These are phyloP conservation scores for Lactarius hengduanensis DNA, from an alignment of 768 basidiomycete species.

Conservation along the genomic window DNA sequence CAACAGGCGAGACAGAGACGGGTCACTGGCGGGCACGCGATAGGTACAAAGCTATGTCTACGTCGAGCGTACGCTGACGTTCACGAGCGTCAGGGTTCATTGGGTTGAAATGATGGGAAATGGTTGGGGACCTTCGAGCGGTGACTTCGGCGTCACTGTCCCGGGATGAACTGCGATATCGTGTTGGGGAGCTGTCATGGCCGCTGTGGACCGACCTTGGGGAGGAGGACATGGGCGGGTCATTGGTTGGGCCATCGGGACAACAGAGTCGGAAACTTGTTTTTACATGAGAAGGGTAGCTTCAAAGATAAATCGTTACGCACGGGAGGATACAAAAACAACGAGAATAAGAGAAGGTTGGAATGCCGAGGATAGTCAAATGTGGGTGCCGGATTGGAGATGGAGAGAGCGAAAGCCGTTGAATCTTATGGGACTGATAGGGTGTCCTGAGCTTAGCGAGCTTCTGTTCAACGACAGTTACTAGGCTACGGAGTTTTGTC, in stretches of 20 bases:
- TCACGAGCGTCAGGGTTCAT: slow-evolving; percentile 76
- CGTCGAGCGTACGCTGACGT: slow-evolving; percentile 91
- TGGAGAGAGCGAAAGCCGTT: background rate
- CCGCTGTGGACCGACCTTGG: slow-evolving; percentile 10
- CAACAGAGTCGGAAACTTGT: background rate
- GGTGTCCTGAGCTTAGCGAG: background rate
- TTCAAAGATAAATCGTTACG: background rate
- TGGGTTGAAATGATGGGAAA: slow-evolving; percentile 60
- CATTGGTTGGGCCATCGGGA: slow-evolving; percentile 15
- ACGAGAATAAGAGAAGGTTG: background rate
- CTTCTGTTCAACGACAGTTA: background rate
- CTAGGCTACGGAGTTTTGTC: background rate
- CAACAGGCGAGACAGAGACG: slow-evolving; percentile 34
- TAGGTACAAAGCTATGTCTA: slow-evolving; percentile 85
- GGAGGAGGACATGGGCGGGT: slow-evolving; percentile 17
- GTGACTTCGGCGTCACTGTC: slow-evolving; percentile 40
- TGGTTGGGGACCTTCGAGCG: slow-evolving; percentile 59
- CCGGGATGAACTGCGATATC: slow-evolving; percentile 18
- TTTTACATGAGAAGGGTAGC: background rate
- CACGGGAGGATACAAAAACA: background rate
- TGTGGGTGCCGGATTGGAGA: background rate
- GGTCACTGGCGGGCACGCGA: slow-evolving; percentile 70
- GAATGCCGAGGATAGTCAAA: background rate
- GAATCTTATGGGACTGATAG: background rate
- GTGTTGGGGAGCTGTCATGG: slow-evolving; percentile 18